phyloP scores from a whole-genome alignment of 108 stramenopile genomes.

The Skeletonema marinoi region DNA sequence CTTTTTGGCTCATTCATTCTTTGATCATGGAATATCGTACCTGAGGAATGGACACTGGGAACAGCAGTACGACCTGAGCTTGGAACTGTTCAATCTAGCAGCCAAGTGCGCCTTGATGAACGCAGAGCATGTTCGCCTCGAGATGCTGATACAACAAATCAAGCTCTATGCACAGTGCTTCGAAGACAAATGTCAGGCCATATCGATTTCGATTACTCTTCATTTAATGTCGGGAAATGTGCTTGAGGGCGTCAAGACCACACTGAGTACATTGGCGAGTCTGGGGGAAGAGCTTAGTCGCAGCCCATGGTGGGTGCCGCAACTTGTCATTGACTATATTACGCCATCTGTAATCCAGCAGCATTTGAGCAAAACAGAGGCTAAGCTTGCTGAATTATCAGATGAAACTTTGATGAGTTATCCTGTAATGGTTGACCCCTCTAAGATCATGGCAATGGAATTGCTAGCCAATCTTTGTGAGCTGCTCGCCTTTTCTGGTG shows the following conservation, averaged over 20 bases:
- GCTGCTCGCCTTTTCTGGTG: not conserved
- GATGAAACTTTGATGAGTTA: not conserved
- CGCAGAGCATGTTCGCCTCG: not conserved
- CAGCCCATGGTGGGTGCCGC: too few relatives aligned
- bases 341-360: not conserved
- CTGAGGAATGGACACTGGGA: slow-evolving; percentile 19
- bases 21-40: slow-evolving; percentile 4
- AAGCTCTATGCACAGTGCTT: slow-evolving; percentile 3
- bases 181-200: slow-evolving; percentile 12
- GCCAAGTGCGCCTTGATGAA: slow-evolving; percentile 9
- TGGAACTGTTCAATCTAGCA: slow-evolving; percentile 18
- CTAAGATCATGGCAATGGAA: slow-evolving; percentile 9
- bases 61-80: slow-evolving; percentile 23
- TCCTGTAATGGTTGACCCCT: too few relatives aligned
- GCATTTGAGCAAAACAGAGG: not conserved
- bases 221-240: not conserved
- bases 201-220: not conserved
- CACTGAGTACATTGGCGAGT: not conserved
- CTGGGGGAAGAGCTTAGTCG: slow-evolving; percentile 4
- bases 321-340: not conserved
- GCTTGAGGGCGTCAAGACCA: slow-evolving; percentile 4
- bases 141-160: slow-evolving; percentile 7
- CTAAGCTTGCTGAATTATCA: slow-evolving; percentile 4
- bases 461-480: slow-evolving; percentile 1
- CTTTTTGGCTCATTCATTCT: too few relatives aligned